Evolutionary conservation across 1,284 basidiomycete species (phyloP).

Genomic region (Coniferiporia sulphurascens): DNA sequence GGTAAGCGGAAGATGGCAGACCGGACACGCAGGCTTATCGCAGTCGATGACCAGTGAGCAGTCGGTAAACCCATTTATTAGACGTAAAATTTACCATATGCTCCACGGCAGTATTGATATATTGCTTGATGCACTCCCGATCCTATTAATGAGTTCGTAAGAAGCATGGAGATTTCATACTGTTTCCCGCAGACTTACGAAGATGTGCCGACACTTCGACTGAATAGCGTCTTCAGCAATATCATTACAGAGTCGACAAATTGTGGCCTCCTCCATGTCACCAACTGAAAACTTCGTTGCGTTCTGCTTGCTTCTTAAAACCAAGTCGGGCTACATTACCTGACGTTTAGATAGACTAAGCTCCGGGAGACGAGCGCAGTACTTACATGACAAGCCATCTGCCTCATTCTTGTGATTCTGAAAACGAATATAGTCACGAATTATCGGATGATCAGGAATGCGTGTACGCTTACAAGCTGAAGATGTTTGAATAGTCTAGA

Average conservation of each 20-base stretch:
- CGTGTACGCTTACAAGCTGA: conserved; percentile 59
- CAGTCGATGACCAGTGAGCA: conserved; percentile 1
- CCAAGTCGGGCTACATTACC: conserved; percentile 73
- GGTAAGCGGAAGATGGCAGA: conserved; percentile 90
- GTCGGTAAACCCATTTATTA: conserved; percentile 8
- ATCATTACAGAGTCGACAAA: conserved; percentile 96
- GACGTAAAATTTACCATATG: conserved; percentile 46
- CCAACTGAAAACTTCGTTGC: conserved; percentile 50
- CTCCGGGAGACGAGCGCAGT: not conserved
- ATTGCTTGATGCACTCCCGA: conserved; percentile 94
- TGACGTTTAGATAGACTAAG: conserved; percentile 3
- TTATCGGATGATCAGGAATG: not conserved
- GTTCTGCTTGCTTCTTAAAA: conserved; percentile 84
- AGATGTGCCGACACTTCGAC: conserved; percentile 86
- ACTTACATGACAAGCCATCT: conserved; percentile 82
- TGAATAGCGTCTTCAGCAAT: conserved; percentile 96
- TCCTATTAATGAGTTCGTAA: conserved; percentile 43
- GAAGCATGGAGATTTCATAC: too few species aligned
- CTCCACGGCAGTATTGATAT: conserved; percentile 77
- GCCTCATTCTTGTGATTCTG: conserved; percentile 83
- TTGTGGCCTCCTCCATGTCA: conserved; percentile 65
- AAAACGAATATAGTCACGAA: not conserved
- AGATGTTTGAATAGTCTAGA: conserved; percentile 92
- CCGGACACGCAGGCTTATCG: conserved; percentile 83
- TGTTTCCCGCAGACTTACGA: conserved; percentile 28